phyloP scores from a whole-genome alignment of 2,329 filamentous ascomycete genomes.

The Sporothrix sp. region DNA sequence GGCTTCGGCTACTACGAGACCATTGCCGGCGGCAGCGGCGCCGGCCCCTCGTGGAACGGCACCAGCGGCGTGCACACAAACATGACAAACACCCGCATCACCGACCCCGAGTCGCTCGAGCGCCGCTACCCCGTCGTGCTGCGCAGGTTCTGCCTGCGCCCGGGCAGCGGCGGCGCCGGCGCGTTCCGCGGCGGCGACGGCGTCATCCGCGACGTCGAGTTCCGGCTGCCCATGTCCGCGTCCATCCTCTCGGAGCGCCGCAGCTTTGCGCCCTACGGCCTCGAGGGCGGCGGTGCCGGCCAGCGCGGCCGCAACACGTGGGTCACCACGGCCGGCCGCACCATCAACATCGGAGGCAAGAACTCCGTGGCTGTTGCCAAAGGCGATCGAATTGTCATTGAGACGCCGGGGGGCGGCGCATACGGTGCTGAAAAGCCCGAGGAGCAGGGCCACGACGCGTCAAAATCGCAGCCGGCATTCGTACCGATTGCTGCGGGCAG shows the following conservation, averaged over 20 bases:
- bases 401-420: background rate
- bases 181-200: conserved; percentile 26
- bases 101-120: conserved; percentile 26
- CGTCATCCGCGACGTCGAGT: conserved; percentile 26
- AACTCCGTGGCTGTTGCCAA: background rate
- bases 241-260: background rate
- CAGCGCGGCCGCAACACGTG: background rate
- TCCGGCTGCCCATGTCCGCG: conserved; percentile 12
- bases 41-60: conserved; percentile 23
- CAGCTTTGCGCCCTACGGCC: background rate
- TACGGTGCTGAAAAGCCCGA: too few species aligned
- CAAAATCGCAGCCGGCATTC: too few species aligned
- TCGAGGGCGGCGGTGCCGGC: background rate
- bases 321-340: too few species aligned
- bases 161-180: conserved; percentile 23
- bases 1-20: conserved; percentile 25
- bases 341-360: too few species aligned
- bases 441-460: too few species aligned
- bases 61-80: conserved; percentile 22
- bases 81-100: conserved; percentile 25
- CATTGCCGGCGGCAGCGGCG: conserved; percentile 26
- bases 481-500: too few species aligned
- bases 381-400: background rate
- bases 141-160: conserved; percentile 22
- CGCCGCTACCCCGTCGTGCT: conserved; percentile 26